Evolutionary conservation across 106 monocot genomes (phyloP).

Genomic region (Posidonia australis): DNA sequence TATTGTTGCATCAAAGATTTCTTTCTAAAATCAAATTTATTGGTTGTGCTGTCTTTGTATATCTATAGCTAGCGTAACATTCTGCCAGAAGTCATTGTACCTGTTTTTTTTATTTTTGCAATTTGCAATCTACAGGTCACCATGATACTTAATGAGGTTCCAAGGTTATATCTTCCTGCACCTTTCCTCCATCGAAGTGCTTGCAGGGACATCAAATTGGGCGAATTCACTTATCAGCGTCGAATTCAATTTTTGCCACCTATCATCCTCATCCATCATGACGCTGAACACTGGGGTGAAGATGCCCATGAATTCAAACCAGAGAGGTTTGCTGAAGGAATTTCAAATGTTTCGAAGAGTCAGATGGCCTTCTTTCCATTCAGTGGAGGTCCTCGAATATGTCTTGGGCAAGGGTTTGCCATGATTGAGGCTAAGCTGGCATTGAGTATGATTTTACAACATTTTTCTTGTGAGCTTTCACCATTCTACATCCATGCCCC

Average conservation of each 20-base stretch:
- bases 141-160: constrained; percentile 47
- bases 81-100: too few relatives aligned
- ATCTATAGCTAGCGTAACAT: too few relatives aligned
- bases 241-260: constrained; percentile 7
- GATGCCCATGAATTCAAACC: constrained; percentile 31
- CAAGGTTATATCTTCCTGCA: constrained; percentile 40
- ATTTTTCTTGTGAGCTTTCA: constrained; percentile 41
- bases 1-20: too few relatives aligned
- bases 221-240: constrained; percentile 10
- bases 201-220: constrained; percentile 10
- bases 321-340: constrained; percentile 25
- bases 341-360: constrained; percentile 12
- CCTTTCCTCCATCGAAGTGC: constrained; percentile 1
- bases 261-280: constrained; percentile 16
- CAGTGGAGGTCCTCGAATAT: constrained; percentile 51
- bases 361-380: constrained; percentile 55
- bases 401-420: constrained; percentile 69
- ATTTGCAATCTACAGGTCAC: constrained; percentile 23
- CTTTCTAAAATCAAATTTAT: too few relatives aligned
- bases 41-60: too few relatives aligned
- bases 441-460: constrained; percentile 41
- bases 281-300: constrained; percentile 20
- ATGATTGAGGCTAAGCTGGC: constrained; percentile 59
- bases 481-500: constrained; percentile 52
- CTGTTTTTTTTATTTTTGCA: too few relatives aligned